Evolutionary conservation across 2,329 filamentous ascomycete species (phyloP).

Genomic region (Stagonosporopsis chrysanthemi): DNA sequence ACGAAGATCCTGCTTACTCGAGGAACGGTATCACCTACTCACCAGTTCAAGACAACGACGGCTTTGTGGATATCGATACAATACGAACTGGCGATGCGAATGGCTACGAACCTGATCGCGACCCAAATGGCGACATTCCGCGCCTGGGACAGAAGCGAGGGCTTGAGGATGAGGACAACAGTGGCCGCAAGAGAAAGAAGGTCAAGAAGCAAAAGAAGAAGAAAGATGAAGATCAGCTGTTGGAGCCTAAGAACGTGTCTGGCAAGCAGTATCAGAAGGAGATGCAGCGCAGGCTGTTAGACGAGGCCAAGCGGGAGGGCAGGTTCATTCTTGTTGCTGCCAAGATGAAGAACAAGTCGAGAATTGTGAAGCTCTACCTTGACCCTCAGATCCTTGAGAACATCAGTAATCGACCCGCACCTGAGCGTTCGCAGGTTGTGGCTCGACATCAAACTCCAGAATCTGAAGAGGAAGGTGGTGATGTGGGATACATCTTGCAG

Average conservation of each 20-base stretch:
- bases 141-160: constrained; percentile 44
- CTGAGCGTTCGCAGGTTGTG: constrained; percentile 28
- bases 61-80: constrained; percentile 21
- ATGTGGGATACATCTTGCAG: constrained; percentile 43
- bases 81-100: constrained; percentile 1
- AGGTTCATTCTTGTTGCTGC: constrained; percentile 57
- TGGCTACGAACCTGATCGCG: background rate
- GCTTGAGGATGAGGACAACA: constrained; percentile 37
- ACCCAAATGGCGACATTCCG: constrained; percentile 31
- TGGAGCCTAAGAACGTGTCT: constrained; percentile 52
- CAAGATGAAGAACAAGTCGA: constrained; percentile 55
- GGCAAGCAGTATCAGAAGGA: constrained; percentile 58
- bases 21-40: constrained; percentile 55
- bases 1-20: constrained; percentile 49
- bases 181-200: constrained; percentile 29
- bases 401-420: constrained; percentile 43
- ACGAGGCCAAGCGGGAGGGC: constrained; percentile 54
- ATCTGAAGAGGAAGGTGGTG: constrained; percentile 34
- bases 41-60: constrained; percentile 38
- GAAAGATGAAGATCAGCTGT: constrained; percentile 44
- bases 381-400: constrained; percentile 47
- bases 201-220: constrained; percentile 40
- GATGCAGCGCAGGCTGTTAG: constrained; percentile 54
- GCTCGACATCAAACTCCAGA: constrained; percentile 28
- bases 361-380: constrained; percentile 53